Conservation (phyloP, 2,329 filamentous ascomycete species). For the Botrytis porri region DNA sequence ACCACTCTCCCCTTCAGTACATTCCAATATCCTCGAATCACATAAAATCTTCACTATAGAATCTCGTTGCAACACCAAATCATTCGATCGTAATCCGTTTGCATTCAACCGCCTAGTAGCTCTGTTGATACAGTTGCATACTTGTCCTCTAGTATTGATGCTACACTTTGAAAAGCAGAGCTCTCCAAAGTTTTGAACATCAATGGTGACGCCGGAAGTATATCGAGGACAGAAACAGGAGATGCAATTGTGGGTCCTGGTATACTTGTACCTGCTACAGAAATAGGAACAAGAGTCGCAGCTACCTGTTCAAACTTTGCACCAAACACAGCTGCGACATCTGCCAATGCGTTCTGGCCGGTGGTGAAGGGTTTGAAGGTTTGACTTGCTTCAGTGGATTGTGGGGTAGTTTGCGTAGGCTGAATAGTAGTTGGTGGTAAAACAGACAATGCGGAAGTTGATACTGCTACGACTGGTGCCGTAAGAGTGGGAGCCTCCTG, state of each 20-base stretch:
- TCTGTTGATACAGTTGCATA: background rate
- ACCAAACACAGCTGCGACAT: slow-evolving; percentile 21
- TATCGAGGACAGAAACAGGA: background rate
- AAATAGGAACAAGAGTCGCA: background rate
- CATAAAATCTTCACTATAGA: background rate
- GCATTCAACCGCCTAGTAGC: background rate
- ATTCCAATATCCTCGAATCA: slow-evolving; percentile 15
- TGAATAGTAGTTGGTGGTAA: background rate
- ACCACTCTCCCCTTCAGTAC: slow-evolving; percentile 11
- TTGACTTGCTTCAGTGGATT: background rate
- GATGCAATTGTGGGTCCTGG: slow-evolving; percentile 6
- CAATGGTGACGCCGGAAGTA: background rate
- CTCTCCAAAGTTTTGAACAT: slow-evolving; percentile 10
- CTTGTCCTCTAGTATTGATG: slow-evolving; percentile 17
- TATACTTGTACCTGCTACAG: background rate
- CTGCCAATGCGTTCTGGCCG: slow-evolving; percentile 13
- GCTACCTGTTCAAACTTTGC: background rate
- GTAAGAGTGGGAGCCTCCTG: background rate
- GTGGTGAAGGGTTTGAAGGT: background rate
- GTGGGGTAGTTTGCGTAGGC: background rate
- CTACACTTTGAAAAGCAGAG: background rate
- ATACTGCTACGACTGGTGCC: background rate
- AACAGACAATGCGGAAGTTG: background rate
- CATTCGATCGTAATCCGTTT: background rate
- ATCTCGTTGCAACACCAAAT: background rate